Evolutionary conservation across 1,139 yeast species (phyloP).

Genomic region (Lodderomyces theae): DNA sequence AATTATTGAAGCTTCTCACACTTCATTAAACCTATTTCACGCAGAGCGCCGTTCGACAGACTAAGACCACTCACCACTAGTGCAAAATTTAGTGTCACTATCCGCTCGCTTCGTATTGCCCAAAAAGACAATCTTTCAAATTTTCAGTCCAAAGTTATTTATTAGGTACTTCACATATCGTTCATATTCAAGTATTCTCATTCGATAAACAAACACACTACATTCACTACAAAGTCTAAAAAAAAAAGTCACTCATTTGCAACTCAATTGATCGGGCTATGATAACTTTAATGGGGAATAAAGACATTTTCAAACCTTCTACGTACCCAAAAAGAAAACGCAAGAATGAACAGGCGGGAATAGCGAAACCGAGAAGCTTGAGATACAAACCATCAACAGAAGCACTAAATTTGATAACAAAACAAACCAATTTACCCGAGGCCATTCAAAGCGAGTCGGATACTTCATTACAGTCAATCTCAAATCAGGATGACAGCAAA

Average conservation of each 20-base stretch:
- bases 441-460: background rate
- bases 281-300: slow-evolving; percentile 3
- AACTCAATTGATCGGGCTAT: background rate
- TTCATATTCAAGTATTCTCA: too few species aligned
- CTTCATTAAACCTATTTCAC: too few species aligned
- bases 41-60: too few species aligned
- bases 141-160: too few species aligned
- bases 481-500: background rate
- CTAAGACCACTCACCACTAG: too few species aligned
- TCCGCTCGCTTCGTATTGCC: too few species aligned
- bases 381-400: background rate
- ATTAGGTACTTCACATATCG: too few species aligned
- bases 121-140: too few species aligned
- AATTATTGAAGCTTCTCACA: too few species aligned
- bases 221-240: background rate
- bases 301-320: slow-evolving; percentile 1
- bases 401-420: background rate
- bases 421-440: background rate
- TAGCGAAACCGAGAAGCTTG: background rate
- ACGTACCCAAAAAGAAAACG: background rate
- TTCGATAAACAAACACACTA: too few species aligned
- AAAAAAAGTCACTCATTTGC: too few species aligned
- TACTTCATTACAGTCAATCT: background rate
- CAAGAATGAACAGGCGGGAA: background rate
- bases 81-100: too few species aligned